A percentile compares a stretch with the other conserved stretches of the same genome.
These are phyloP conservation scores for Paralagenidium karlingii DNA, from an alignment of 352 stramenopile genomes.

Conservation along the genomic window DNA sequence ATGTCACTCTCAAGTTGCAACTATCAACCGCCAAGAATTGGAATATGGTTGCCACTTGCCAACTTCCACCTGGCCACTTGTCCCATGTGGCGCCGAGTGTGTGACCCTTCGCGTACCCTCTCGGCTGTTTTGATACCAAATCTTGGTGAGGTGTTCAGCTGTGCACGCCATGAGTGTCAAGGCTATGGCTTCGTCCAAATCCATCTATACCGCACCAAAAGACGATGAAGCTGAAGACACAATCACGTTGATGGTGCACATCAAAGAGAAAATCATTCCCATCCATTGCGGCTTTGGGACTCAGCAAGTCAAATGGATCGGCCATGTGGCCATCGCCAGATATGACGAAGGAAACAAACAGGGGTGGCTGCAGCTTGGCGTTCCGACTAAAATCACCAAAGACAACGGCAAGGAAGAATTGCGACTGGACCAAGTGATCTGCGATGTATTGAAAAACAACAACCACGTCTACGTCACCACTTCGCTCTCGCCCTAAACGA, in stretches of 20 bases:
- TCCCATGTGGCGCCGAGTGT: no score
- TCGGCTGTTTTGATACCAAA: no score
- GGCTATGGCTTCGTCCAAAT: no score
- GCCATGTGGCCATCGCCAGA: slow-evolving; percentile 51
- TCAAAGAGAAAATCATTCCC: slow-evolving; percentile 58
- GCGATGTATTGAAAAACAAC: slow-evolving; percentile 39
- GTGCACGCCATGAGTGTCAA: no score
- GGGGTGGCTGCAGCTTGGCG: slow-evolving; percentile 35
- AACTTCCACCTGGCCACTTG: no score
- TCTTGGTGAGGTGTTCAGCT: no score
- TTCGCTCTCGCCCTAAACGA: no score
- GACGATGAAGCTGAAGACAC: slow-evolving; percentile 44
- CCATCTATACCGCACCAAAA: no score
- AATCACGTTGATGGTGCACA: slow-evolving; percentile 45
- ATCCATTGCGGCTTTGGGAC: slow-evolving; percentile 58
- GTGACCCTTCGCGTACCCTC: no score
- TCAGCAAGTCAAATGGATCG: slow-evolving; percentile 59
- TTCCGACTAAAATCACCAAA: slow-evolving; percentile 25
- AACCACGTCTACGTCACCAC: slow-evolving; percentile 59
- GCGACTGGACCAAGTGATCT: slow-evolving; percentile 38
- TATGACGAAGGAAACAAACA: slow-evolving; percentile 32
- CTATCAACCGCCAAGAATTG: no score
- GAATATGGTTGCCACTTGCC: no score
- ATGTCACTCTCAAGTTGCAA: no score
- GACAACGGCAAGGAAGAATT: slow-evolving; percentile 29